Evolutionary conservation across 2,329 filamentous ascomycete genomes (phyloP), one percentile per base, ranked within the genome.

Genomic region (Phyllosticta paracitricarpa): DNA sequence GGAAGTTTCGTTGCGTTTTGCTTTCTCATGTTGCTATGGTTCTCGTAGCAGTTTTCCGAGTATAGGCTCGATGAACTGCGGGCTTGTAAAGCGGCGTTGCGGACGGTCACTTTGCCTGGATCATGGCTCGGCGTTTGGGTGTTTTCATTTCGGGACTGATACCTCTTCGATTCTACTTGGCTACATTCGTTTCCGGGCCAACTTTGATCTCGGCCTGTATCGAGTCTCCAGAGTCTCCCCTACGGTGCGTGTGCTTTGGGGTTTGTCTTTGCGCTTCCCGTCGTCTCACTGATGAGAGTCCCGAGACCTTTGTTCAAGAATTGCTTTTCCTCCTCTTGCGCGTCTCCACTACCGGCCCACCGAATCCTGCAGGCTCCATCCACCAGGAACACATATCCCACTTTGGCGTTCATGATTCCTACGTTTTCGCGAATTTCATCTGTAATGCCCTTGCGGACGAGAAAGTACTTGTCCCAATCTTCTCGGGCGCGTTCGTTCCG

Each of bases 311-410:
- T 88, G 51, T 84, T 82, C 70, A 95, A 71, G 52, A 84, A 82
- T 59, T 86, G 81, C 65, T 79, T 81, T 77, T 95, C 90, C 19
- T 82, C 82, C 0, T 81, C 81, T 64, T 85, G 80, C 54, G 86
- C 84, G 55, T 80, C 72, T 12, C 87, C 89, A 69, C 91, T 96
- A 3, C 89, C 94, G 0, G 93, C 94, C 94, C 94, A 99, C 61
- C 94, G 84, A 67, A 99, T 95, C 75, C 86, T 89, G 73, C 91
- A 96, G 65, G 92, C 81, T 64, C 86, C 81, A 72, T 99, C 94
- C 62, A 99, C 80, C 56, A 99, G 80, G 75, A 96, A 99, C 4
- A 92, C 88, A 76, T 97, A 97, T 48, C 92, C 93, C 35, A 97
- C 93, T 75, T 92, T 95, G 66, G 85, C 86, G 75, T 99, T 99